Base-by-base conservation (phyloP, 2,329 filamentous ascomycete species). In the Ascochyta viciae-villosae region DNA sequence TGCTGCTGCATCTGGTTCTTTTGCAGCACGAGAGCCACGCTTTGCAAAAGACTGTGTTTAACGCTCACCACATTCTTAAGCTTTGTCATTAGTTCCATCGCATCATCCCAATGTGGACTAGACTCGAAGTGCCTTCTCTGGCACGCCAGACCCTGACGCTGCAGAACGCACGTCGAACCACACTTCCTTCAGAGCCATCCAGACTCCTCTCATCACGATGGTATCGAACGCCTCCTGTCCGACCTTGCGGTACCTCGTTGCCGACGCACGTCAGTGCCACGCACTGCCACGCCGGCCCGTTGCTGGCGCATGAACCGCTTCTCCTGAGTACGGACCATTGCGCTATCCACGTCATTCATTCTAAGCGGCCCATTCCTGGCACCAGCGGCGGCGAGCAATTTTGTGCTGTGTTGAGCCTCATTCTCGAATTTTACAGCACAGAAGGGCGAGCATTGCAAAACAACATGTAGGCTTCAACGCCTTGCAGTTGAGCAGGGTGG, bases 321-420 rank as follows among this genome's bases (percentile, higher is more conserved):
- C 61, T 50, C 63, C 61, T 65, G 54, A 64, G 53, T 59, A 56
- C 50, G 57, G 60, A 45, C 57, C 51, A 54, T 39, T 45, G 49
- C 40, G 55, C 61, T 57, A 41, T 61, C 63, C 61, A 63, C 63
- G 63, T 65, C 63, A 65, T 61, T 19, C 60, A 49, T 54, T 45
- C 50, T 49, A 31, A 22, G 23, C 41, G 43, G 45, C 46, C 46
- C 57, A 55, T 58, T 41, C 39, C 49, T 49, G 39, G 54, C 41
- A 43, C 38, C 38, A 34, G 38, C 38, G 37, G 48, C 47, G 42
- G 53, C 53, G 38, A 51, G 38, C 48, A 51, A 40, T 33, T 27
- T 42, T 40, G n/a, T 50, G 34, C 29, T 50, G 46, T 16, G 16
- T 12, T 46, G 43, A 35, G 53, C 42, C 53, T 47, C 47, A 50